Base-by-base conservation (phyloP, 805 yeast genomes). In the Metschnikowia arizonensis region DNA sequence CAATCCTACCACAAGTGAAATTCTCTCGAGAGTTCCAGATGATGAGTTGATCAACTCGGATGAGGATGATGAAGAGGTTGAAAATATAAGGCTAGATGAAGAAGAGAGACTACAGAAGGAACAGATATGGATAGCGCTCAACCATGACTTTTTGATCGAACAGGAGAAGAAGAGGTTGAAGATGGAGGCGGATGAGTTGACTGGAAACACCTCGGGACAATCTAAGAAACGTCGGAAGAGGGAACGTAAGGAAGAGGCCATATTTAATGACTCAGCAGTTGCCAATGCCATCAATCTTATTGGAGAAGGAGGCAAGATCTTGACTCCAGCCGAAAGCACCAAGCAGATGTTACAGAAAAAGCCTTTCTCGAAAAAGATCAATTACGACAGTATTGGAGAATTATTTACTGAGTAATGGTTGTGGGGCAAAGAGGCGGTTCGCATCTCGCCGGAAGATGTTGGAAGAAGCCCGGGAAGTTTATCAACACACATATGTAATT, bases 151-250 rank as follows among this genome's bases (percentile, higher is more conserved):
- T 59, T 66, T 93, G 45, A 61, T 88, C 7, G 93, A 85, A 39
- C 96, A 88, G 64, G 97, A 91, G 56, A 79, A 80, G 54, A 89
- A 88, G 59, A 71, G 90, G 50, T 71, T 91, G 48, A 88, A 90
- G 61, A 76, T 77, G 42, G 96, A 89, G 60, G 93, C 96, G 0
- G 98, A 93, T 65, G 80, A 78, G 48, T 77, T 87, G 25, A 84
- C 91, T 0, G 99, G 98, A 4, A 86, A 85, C 49, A 68, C 74
- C 2, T 65, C 73, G 1, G 73, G 69, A 9, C 58, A 60, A 10
- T 50, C 64, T 50, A 74, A 79, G 56, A 78, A 78, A 64, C 74
- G 80, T 44, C 44, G 53, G 42, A 38, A 36, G 19, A 45, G 42
- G 46, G 50, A 49, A 8, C 45, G 46, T n/a, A 31, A 28, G 39